phyloP scores from a whole-genome alignment of 2,329 filamentous ascomycete genomes.

The Gliomastix tumulicola region DNA sequence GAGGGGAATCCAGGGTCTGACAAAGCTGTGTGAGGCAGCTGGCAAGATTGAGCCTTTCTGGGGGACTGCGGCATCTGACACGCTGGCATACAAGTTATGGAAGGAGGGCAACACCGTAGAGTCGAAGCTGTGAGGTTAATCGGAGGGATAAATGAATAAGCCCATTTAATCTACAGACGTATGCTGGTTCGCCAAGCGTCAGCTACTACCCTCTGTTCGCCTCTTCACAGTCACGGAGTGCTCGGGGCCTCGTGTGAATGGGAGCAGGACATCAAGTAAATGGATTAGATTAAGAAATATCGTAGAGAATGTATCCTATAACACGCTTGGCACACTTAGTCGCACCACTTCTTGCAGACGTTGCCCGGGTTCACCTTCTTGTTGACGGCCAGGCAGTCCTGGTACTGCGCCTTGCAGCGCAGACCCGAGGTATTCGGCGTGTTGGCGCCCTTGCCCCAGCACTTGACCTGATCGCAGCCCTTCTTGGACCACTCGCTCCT shows the following conservation, averaged over 20 bases:
- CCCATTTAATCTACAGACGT: too few species aligned
- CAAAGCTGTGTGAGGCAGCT: not conserved
- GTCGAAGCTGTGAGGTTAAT: too few species aligned
- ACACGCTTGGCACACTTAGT: too few species aligned
- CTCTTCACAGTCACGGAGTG: too few species aligned
- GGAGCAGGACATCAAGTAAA: too few species aligned
- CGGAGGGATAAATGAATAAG: too few species aligned
- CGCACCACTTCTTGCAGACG: slow-evolving; percentile 31
- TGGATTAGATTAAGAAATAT: too few species aligned
- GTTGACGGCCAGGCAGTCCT: slow-evolving; percentile 39
- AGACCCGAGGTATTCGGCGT: slow-evolving; percentile 18
- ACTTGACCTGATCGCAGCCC: slow-evolving; percentile 4
- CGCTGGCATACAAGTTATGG: not conserved
- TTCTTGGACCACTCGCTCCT: slow-evolving; percentile 1
- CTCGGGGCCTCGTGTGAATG: too few species aligned
- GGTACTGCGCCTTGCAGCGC: slow-evolving; percentile 43
- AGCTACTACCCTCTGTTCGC: too few species aligned
- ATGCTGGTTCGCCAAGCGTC: too few species aligned
- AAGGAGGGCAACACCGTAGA: too few species aligned
- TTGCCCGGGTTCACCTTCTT: slow-evolving; percentile 21
- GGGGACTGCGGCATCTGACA: not conserved
- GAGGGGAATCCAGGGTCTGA: not conserved
- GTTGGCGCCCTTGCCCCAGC: slow-evolving; percentile 20
- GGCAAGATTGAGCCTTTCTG: not conserved
- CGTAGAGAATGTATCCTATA: too few species aligned